Base-by-base conservation (phyloP, 257 asterid species). In the Capsicum pubescens region DNA sequence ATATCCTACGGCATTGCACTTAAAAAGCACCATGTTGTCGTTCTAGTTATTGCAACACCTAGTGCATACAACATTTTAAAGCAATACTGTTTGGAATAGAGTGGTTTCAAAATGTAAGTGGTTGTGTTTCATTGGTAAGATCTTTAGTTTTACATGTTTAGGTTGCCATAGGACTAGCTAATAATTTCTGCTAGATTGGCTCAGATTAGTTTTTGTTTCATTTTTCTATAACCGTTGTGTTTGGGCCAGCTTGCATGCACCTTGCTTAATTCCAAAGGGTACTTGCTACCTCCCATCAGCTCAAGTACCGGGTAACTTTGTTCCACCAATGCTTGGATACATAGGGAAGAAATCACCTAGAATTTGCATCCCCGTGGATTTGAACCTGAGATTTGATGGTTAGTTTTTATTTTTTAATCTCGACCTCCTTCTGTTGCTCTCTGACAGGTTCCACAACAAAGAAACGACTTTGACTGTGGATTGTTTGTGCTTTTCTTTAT, bases 381-480 rank as follows among this genome's bases (percentile, higher is more conserved):
- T 26, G 44, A 64, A 64, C 44, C 9, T 26, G 44, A 26, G 44
- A 64, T 44, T 0, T 26, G 0, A 64, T 26, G 17, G 15, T 64
- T 67, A 58, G 64, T 15, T 60, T 12, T 21, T 8, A 19, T 16
- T 21, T 52, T 86, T 4, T 67, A 77, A 85, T 35, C n/a, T 81
- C 57, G 42, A 54, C 52, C 70, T 70, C 68, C 46, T 58, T 68
- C 83, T 61, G 19, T 56, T 69, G 68, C 7, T 63, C 57, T 36
- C 79, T 84, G 86, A 83, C 92, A 96, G 99, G 99, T 97, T 36
- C 99, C 99, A 16, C 97, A 87, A 83, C 99, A 97, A 83, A 89
- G 74, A 78, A 97, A 97, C 82, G 97, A 90, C 4, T 93, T 90
- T 70, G 99, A 97, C 71, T 97, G 99, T 86, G 99, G 99, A 66